Base-by-base conservation (phyloP, 129 eudicot genomes). In the Logfia minima region DNA sequence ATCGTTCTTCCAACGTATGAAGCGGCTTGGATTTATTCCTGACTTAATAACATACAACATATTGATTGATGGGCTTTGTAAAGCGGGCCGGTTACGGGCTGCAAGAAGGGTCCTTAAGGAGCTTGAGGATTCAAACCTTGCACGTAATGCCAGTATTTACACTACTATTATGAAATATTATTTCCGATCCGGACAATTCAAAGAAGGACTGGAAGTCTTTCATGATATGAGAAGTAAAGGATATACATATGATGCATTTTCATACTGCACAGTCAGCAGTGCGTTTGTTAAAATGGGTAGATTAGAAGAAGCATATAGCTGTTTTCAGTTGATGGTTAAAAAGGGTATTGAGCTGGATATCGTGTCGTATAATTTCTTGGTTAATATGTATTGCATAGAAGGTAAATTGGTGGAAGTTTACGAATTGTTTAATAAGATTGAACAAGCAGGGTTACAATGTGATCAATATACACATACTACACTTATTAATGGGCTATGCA, bases 391-490 rank as follows among this genome's bases (percentile, higher is more conserved):
- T 59, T 90, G 91, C 72, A 86, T 84, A 80, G 82, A 74, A 70
- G 90, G 93, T 41, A 78, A 79, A 63, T 81, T 88, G 61, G 88
- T 86, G 26, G 79, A 86, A 59, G 90, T 85, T 7, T 79, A 70
- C 70, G 82, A 76, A 34, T 72, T 92, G 68, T 75, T 92, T 77
- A 68, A 80, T 72, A 86, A 86, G 74, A 83, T 88, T 22, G 87
- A 92, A 83, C 80, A 70, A 64, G 73, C 29, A 31, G 93, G 98
- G 16, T 74, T 89, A 51, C 72, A 87, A 79, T 86, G 84, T 73
- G 96, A 90, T 75, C 75, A 70, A 61, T 90, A 90, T 72, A 90
- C 96, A 6, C 93, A 92, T 68, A 83, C 98, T 19, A 88, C 92
- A 6, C 77, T 88, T 82, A 77, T 90, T 23, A 85, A 92, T 65